These are phyloP conservation scores for Pleurotus djamor DNA, from an alignment of 768 basidiomycete species.

Conservation along the genomic window DNA sequence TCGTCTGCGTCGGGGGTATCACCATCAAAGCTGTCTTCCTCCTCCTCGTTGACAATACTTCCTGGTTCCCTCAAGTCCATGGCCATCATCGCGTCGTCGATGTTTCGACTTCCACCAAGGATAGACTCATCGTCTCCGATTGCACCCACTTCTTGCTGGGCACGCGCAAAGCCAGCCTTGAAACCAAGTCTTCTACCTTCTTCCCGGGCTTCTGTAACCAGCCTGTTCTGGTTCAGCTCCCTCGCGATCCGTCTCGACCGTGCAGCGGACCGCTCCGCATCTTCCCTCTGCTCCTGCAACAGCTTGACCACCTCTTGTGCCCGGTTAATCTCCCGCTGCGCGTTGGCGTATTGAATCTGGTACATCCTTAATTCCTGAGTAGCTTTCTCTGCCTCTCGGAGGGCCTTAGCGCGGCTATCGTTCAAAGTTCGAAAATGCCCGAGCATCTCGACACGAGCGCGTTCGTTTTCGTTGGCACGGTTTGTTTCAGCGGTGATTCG, in stretches of 20 bases:
- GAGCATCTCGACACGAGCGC: constrained; percentile 25
- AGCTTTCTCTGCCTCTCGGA: constrained; percentile 33
- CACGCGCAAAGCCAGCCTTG: constrained; percentile 37
- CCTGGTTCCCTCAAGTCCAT: background rate
- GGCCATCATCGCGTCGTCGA: background rate
- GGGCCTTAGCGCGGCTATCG: constrained; percentile 22
- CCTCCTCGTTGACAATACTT: too few relatives aligned
- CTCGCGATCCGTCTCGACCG: constrained; percentile 50
- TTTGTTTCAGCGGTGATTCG: constrained; percentile 31
- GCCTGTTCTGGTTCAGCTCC: constrained; percentile 45
- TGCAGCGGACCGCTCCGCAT: constrained; percentile 54
- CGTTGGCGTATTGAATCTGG: constrained; percentile 35
- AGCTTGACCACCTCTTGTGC: constrained; percentile 47
- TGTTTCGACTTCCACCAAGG: background rate
- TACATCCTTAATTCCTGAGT: constrained; percentile 34
- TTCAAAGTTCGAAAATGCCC: constrained; percentile 31
- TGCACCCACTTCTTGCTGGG: background rate
- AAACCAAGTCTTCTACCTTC: constrained; percentile 54
- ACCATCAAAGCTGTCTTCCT: background rate
- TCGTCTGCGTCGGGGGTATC: background rate
- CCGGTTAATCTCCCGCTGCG: constrained; percentile 48
- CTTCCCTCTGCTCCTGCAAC: constrained; percentile 50
- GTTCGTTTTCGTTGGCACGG: constrained; percentile 31
- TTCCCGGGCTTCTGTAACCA: constrained; percentile 52
- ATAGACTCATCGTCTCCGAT: background rate